Base-by-base conservation (phyloP, 1,139 yeast species). In the Geotrichum siamense region DNA sequence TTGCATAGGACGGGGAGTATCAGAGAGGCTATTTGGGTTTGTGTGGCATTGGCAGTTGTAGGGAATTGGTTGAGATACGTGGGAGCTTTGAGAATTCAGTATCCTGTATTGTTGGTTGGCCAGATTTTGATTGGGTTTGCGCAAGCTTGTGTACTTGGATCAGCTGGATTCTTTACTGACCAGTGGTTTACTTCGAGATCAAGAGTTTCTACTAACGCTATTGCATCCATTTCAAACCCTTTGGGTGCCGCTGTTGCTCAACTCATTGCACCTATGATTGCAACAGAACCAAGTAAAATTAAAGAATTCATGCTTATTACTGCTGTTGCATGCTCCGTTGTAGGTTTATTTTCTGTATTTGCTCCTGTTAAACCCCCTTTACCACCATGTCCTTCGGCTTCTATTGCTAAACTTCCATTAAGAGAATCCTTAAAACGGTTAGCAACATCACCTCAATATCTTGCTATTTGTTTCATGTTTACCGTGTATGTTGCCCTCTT, bases 171-270 rank as follows among this genome's bases (percentile, higher is more conserved):
- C 49, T 63, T 56, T 47, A 58, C 64, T 12, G 65, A 62, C 45
- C 46, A 58, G 43, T 63, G 67, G 67, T 63, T 61, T 51, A 61
- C 65, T 5, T 52, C 60, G 16, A 46, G 55, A 20, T 60, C 65
- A 1, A 56, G 67, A 22, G 61, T 63, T 20, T 58, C 65, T 22
- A 64, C 67, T 15, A 63, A 63, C 41, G 67, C 65, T 12, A 53
- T 63, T 36, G 63, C 63, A 10, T 58, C 66, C n/a, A 52, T 63
- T 32, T 54, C 67, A 3, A 63, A 61, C 46, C 67, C 67, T 2
- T 51, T 63, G 9, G 67, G 67, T 3, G 67, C 64, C n/a, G 67
- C 67, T n/a, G 53, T 63, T 44, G 67, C 63, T 13, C 61, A 61
- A 46, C 54, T 63, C 2, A 61, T 63, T 5, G 63, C 65, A 9